Conservation (phyloP, 2,329 filamentous ascomycete genomes). For the Rhexocercosporidium sp. region DNA sequence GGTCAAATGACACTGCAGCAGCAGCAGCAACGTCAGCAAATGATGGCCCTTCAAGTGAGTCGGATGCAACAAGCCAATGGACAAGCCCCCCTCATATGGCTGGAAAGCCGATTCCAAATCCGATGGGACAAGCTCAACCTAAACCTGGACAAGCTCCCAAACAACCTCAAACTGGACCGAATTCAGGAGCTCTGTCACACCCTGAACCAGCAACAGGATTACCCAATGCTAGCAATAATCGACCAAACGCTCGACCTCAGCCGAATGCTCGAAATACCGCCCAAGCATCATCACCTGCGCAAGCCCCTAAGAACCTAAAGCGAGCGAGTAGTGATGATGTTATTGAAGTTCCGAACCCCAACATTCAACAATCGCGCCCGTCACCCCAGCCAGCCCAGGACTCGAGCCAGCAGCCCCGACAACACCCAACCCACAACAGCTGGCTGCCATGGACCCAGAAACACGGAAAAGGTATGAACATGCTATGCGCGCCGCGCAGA, state of each 20-base stretch:
- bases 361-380: slow-evolving; percentile 35
- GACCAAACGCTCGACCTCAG: slow-evolving; percentile 29
- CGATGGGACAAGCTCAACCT: slow-evolving; percentile 17
- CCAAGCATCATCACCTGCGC: slow-evolving; percentile 41
- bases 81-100: slow-evolving; percentile 18
- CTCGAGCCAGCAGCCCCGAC: slow-evolving; percentile 40
- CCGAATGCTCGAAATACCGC: slow-evolving; percentile 26
- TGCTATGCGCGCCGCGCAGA: slow-evolving; percentile 22
- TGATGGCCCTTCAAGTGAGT: slow-evolving; percentile 25
- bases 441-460: slow-evolving; percentile 39
- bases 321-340: slow-evolving; percentile 51
- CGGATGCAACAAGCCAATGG: slow-evolving; percentile 21
- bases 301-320: slow-evolving; percentile 47
- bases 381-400: slow-evolving; percentile 42
- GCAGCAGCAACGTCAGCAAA: slow-evolving; percentile 15
- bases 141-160: slow-evolving; percentile 26
- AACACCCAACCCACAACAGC: slow-evolving; percentile 37
- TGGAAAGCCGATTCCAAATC: slow-evolving; percentile 18
- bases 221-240: slow-evolving; percentile 23
- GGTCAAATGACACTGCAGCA: slow-evolving; percentile 28
- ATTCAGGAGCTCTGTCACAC: slow-evolving; percentile 9
- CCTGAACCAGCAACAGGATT: slow-evolving; percentile 20
- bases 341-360: slow-evolving; percentile 48
- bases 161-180: slow-evolving; percentile 19
- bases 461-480: slow-evolving; percentile 39